Percentiles rank a stretch among this genome's conserved stretches.
Evolutionary conservation across 768 basidiomycete genomes (phyloP).

Genomic region (Suillus americanus): DNA sequence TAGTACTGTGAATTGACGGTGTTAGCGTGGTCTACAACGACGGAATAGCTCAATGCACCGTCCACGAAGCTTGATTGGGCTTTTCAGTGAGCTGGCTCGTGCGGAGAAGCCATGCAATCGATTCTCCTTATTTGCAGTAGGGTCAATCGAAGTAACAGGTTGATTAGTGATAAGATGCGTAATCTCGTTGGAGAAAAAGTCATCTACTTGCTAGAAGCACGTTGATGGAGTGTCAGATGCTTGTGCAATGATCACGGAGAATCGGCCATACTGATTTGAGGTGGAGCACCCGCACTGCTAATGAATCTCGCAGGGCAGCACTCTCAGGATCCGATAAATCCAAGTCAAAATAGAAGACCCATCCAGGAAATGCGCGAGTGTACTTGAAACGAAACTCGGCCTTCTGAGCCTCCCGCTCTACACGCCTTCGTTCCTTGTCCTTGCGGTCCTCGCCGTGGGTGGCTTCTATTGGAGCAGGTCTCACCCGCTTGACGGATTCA

Average conservation of each 20-base stretch:
- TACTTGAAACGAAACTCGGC: conserved; percentile 84
- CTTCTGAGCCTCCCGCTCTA: conserved; percentile 55
- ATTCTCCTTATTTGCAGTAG: conserved; percentile 66
- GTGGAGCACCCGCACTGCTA: conserved; percentile 57
- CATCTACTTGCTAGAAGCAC: conserved; percentile 65
- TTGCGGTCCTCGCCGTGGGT: conserved; percentile 39
- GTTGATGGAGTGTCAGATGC: conserved; percentile 3
- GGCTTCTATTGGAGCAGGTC: conserved; percentile 29
- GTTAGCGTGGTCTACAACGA: conserved; percentile 1
- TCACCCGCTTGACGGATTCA: conserved; percentile 45
- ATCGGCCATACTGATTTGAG: conserved; percentile 73
- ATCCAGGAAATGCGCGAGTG: conserved; percentile 77
- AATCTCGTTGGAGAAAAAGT: conserved; percentile 84
- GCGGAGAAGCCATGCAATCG: conserved; percentile 28
- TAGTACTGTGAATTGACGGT: conserved; percentile 19
- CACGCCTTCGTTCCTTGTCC: conserved; percentile 46
- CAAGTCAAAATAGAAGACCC: conserved; percentile 85
- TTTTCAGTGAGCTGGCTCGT: conserved; percentile 44
- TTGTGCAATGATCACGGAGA: conserved; percentile 1
- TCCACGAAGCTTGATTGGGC: conserved; percentile 62
- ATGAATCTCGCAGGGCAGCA: conserved; percentile 34
- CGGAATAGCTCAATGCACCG: conserved; percentile 42
- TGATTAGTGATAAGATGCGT: conserved; percentile 86
- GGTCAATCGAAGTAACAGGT: conserved; percentile 35
- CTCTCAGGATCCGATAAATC: conserved; percentile 41